These are phyloP conservation scores for Aspergillus sojae DNA, from an alignment of 2,329 filamentous ascomycete genomes.

Conservation along the genomic window DNA sequence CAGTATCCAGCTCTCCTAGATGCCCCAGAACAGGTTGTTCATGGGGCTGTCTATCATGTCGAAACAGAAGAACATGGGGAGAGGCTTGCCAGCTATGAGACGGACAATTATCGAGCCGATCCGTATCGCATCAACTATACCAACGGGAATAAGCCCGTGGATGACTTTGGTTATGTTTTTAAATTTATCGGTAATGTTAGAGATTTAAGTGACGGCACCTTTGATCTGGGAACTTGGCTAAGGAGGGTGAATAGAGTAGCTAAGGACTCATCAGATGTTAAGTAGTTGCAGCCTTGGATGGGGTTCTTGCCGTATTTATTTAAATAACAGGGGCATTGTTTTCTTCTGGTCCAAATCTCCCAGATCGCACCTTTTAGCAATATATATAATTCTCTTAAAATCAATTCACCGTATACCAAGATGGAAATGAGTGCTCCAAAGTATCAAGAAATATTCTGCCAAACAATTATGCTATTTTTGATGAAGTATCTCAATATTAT, in stretches of 20 bases:
- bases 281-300: not conserved
- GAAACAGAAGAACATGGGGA: constrained; percentile 20
- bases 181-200: constrained; percentile 22
- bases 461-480: too few relatives aligned
- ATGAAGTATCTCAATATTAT: too few relatives aligned
- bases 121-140: constrained; percentile 23
- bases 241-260: constrained; percentile 14
- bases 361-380: too few relatives aligned
- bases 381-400: too few relatives aligned
- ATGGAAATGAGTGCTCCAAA: too few relatives aligned
- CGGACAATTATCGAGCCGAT: constrained; percentile 17
- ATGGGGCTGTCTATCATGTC: constrained; percentile 29
- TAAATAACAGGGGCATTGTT: too few relatives aligned
- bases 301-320: too few relatives aligned
- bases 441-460: too few relatives aligned
- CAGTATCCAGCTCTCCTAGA: constrained; percentile 31
- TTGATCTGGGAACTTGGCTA: constrained; percentile 25
- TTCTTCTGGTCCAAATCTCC: too few relatives aligned
- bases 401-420: too few relatives aligned
- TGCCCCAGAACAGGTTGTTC: constrained; percentile 19
- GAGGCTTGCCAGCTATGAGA: constrained; percentile 29
- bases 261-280: not conserved
- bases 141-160: constrained; percentile 16
- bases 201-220: constrained; percentile 23
- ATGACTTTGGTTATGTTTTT: constrained; percentile 19